Base-by-base conservation (phyloP, 1,284 basidiomycete genomes). In the Singerocomus rubriflavus region DNA sequence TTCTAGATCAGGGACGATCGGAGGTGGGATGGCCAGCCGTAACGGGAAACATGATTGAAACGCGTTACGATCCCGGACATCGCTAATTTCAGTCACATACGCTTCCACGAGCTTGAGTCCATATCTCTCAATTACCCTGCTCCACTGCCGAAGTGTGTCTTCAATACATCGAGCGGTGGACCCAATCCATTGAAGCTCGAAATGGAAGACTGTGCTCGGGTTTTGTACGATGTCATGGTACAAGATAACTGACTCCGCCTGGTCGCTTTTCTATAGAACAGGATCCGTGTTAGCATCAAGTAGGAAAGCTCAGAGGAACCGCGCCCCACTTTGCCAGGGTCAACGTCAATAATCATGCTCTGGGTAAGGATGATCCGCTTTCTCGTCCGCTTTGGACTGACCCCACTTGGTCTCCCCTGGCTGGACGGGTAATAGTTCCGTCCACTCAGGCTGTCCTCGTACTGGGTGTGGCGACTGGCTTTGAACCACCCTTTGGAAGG, bases 111-210 rank as follows among this genome's bases (percentile, higher is more conserved):
- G 81, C 59, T 87, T 91, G 49, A 99, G 76, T 1, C 96, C 96
- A 58, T 95, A 95, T 41, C 88, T 81, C 60, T 98, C 94, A 32
- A 97, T 90, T 1, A 83, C 80, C 31, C 91, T 79, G 43, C 84
- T 85, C 90, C 94, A 97, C 46, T 82, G 80, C 36, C 89, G 84
- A 10, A 98, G 78, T 34, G 88, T 78, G 59, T 97, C 93, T 57
- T 99, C 96, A 52, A 99, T 91, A 56, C 89, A 88, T n/a, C 91
- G 84, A n/a, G 93, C 91, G 0, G 93, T 95, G 0, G 94, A 92
- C 9, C 93, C 94, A 25, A 98, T 86, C 96, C 97, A 99, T 59
- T 98, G 93, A 37, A 99, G 77, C 69, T 99, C 95, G 62, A 97
- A 93, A 70, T 97, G 93, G 72, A 95, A 95, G 50, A 91, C 92